These are phyloP conservation scores for Dentipellis sp. DNA, from an alignment of 768 basidiomycete species.

Conservation along the genomic window DNA sequence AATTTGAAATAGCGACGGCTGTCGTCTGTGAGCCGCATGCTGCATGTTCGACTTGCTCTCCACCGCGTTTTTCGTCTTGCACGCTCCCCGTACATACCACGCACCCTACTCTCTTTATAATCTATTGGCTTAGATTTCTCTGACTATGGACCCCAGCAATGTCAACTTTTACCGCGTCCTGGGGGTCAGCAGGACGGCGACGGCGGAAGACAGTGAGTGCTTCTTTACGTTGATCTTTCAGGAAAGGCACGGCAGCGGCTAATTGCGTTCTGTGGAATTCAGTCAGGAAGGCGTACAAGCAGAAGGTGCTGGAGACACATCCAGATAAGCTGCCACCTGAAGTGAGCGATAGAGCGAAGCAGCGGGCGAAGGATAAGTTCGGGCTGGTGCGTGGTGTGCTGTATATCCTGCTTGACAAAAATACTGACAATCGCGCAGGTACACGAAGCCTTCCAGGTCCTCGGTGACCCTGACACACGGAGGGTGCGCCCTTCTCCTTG, in stretches of 20 bases:
- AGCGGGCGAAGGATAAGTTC: slow-evolving; percentile 47
- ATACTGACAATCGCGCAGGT: slow-evolving; percentile 33
- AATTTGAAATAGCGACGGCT: background rate
- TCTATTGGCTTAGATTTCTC: background rate
- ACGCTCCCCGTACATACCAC: background rate
- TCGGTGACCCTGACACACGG: slow-evolving; percentile 47
- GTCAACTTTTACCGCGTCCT: background rate
- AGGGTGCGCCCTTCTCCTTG: slow-evolving; percentile 27
- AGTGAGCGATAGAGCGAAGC: slow-evolving; percentile 41
- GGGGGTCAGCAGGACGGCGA: background rate
- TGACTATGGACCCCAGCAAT: background rate
- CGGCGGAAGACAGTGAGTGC: slow-evolving; percentile 1
- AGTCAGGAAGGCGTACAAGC: slow-evolving; percentile 65
- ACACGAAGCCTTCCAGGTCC: slow-evolving; percentile 49
- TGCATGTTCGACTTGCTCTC: background rate
- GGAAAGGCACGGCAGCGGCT: background rate
- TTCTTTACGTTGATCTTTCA: background rate
- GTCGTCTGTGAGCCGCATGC: background rate
- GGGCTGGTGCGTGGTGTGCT: slow-evolving; percentile 36
- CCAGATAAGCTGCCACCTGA: slow-evolving; percentile 59
- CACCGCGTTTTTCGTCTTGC: background rate
- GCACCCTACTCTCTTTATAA: background rate
- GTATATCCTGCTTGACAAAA: no score
- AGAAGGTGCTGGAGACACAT: slow-evolving; percentile 61
- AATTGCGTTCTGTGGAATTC: background rate